Conservation (phyloP, 2,329 filamentous ascomycete species). For the Fusarium torulosum region DNA sequence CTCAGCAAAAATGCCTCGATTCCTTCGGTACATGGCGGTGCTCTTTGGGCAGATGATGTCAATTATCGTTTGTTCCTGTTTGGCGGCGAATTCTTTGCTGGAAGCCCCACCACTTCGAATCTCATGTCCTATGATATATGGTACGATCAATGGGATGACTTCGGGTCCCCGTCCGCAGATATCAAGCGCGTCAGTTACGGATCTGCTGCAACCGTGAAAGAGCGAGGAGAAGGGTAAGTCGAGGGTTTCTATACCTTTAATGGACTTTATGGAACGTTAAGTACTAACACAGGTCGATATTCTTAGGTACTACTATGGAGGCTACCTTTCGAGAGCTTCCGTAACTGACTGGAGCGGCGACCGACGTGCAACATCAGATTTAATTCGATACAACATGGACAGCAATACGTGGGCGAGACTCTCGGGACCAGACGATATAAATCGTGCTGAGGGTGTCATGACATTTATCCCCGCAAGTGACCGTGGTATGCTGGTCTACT, state of each 20-base stretch:
- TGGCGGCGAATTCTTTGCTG: background rate
- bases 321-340: background rate
- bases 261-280: background rate
- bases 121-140: constrained; percentile 11
- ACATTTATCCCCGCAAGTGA: background rate
- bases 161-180: background rate
- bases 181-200: constrained; percentile 6
- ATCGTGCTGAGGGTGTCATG: background rate
- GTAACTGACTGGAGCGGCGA: background rate
- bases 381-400: constrained; percentile 1
- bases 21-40: constrained; percentile 8
- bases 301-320: background rate
- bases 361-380: background rate
- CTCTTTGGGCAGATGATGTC: constrained; percentile 4
- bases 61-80: constrained; percentile 12
- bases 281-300: too few species aligned
- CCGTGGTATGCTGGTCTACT: constrained; percentile 8
- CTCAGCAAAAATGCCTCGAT: constrained; percentile 9
- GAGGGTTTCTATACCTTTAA: too few species aligned
- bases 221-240: constrained; percentile 1
- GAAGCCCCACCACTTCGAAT: background rate
- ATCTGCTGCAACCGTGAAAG: background rate
- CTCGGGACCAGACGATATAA: background rate
- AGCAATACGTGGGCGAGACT: background rate
- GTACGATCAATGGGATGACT: constrained; percentile 11